phyloP scores from a whole-genome alignment of 2,329 filamentous ascomycete genomes.

The Trichoderma harzianum region DNA sequence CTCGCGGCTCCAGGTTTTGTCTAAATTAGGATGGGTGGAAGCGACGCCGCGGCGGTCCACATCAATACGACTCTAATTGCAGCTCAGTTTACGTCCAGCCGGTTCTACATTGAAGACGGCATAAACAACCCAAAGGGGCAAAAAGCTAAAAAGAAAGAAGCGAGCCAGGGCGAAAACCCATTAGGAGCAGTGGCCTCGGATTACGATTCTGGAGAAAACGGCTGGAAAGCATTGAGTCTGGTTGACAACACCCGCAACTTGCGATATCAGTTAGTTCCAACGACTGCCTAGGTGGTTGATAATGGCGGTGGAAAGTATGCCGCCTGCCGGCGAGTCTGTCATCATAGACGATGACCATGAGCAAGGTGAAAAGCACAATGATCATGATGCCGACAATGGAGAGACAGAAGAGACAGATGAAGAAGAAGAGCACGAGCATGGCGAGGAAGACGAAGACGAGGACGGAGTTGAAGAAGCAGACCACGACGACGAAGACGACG shows the following conservation, averaged over 20 bases:
- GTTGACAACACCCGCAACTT: background rate
- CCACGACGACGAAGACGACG: constrained; percentile 23
- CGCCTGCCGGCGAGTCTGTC: background rate
- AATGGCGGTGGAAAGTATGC: background rate
- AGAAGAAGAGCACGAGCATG: background rate
- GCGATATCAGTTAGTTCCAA: background rate
- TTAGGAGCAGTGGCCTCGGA: background rate
- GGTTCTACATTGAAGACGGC: background rate
- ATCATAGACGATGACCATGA: background rate
- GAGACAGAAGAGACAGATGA: background rate
- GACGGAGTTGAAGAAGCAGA: background rate
- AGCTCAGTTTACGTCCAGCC: background rate
- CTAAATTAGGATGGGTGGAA: constrained; percentile 6
- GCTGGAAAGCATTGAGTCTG: background rate
- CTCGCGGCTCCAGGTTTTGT: constrained; percentile 4
- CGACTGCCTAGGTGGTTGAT: background rate
- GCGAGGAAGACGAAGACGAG: background rate
- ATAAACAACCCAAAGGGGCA: background rate
- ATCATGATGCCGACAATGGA: background rate
- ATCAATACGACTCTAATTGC: background rate
- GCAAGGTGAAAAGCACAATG: background rate
- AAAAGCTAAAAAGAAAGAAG: background rate
- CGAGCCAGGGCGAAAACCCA: background rate
- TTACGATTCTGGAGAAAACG: background rate
- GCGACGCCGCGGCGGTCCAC: background rate